Conservation (phyloP, 768 basidiomycete genomes). For the Dioszegia aurantiaca region DNA sequence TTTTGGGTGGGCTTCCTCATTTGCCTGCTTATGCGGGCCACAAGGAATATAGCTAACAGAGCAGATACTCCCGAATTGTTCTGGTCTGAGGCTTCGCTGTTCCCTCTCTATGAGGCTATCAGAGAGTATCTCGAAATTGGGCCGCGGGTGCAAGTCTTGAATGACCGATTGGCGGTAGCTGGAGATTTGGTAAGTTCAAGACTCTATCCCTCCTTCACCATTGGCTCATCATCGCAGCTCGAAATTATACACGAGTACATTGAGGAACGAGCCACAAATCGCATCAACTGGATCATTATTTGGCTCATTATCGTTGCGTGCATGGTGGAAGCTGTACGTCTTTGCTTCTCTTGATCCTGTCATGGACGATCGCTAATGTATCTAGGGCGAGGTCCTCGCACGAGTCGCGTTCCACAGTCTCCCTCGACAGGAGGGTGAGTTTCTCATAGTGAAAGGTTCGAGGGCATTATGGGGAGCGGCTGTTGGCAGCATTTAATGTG, state of each 20-base stretch:
- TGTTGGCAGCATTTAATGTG: too few relatives aligned
- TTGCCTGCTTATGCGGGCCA: background rate
- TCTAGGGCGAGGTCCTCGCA: conserved; percentile 47
- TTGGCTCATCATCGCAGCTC: conserved; percentile 63
- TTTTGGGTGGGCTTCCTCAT: conserved; percentile 57
- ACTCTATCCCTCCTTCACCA: too few relatives aligned
- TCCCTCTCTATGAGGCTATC: conserved; percentile 85
- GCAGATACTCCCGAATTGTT: conserved; percentile 85
- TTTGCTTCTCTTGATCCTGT: background rate
- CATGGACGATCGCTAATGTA: conserved; percentile 17
- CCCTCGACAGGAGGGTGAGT: conserved; percentile 35
- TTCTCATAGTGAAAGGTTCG: conserved; percentile 40
- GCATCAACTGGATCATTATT: conserved; percentile 79
- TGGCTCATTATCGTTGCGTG: conserved; percentile 88
- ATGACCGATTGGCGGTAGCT: conserved; percentile 81
- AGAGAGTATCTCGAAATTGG: conserved; percentile 93
- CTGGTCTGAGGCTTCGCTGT: conserved; percentile 88
- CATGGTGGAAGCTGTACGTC: conserved; percentile 72
- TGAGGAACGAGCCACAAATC: conserved; percentile 82
- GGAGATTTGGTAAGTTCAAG: conserved; percentile 81
- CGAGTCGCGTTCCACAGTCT: conserved; percentile 42
- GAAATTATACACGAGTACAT: conserved; percentile 91
- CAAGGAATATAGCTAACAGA: background rate
- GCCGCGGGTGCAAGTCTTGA: conserved; percentile 74
- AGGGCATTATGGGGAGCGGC: conserved; percentile 13